These are phyloP conservation scores for Cutaneotrichosporon cavernicola DNA, from an alignment of 1,284 basidiomycete species.

Conservation along the genomic window DNA sequence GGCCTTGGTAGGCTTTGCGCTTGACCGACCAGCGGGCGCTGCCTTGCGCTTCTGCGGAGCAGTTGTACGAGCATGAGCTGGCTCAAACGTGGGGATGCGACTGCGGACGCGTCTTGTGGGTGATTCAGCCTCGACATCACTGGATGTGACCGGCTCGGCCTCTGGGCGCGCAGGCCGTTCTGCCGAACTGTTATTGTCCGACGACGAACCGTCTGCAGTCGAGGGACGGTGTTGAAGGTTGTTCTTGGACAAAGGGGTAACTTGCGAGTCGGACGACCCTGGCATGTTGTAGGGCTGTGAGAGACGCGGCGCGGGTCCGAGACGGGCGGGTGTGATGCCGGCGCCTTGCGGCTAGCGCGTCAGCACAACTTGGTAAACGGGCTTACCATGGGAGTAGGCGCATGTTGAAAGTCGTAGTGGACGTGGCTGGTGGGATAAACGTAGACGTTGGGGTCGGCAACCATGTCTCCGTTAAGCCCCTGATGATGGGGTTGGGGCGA, in stretches of 20 bases:
- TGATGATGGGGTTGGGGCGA: not conserved
- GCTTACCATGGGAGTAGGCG: not conserved
- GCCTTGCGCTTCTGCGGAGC: constrained; percentile 3
- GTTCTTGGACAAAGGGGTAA: constrained; percentile 15
- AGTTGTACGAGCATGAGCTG: constrained; percentile 1
- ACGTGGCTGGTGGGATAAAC: not conserved
- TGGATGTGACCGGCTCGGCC: constrained; percentile 23
- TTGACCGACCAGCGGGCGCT: constrained; percentile 27
- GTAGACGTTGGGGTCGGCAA: not conserved
- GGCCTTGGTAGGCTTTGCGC: constrained; percentile 45
- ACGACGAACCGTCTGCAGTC: constrained; percentile 13
- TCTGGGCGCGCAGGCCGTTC: constrained; percentile 19
- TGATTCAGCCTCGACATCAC: constrained; percentile 47
- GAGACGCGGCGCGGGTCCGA: constrained; percentile 44
- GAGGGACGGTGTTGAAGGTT: constrained; percentile 15
- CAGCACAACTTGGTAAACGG: not conserved
- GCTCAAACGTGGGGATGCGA: constrained; percentile 17
- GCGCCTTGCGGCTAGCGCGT: not conserved
- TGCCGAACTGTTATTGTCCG: constrained; percentile 20
- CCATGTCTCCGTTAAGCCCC: not conserved
- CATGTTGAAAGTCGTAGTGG: constrained; percentile 13
- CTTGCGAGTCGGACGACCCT: constrained; percentile 19
- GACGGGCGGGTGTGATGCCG: constrained; percentile 48
- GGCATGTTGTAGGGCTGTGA: constrained; percentile 37
- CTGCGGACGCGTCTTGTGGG: constrained; percentile 34